phyloP scores from a whole-genome alignment of 2,329 filamentous ascomycete genomes.

The Apiospora rasikravindrae region DNA sequence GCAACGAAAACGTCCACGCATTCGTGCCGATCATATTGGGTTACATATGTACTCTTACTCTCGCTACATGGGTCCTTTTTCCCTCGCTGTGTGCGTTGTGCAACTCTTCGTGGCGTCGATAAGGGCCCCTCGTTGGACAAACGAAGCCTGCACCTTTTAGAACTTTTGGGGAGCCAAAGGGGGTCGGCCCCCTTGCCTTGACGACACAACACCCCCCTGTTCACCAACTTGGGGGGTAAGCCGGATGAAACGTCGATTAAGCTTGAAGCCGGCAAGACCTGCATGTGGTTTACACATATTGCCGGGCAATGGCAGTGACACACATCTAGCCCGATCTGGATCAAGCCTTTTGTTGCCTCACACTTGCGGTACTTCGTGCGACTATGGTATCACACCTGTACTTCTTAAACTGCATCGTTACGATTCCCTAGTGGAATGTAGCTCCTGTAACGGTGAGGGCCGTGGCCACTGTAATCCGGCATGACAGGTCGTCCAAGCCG shows the following conservation, averaged over 20 bases:
- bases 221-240: not conserved
- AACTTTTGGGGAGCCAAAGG: not conserved
- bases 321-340: not conserved
- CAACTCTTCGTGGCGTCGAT: not conserved
- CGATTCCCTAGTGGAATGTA: not conserved
- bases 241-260: not conserved
- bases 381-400: not conserved
- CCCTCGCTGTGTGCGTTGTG: not conserved
- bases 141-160: not conserved
- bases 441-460: not conserved
- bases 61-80: not conserved
- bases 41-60: conserved; percentile 8
- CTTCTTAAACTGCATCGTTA: not conserved
- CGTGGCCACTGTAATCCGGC: not conserved
- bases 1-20: not conserved
- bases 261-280: not conserved
- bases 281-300: not conserved
- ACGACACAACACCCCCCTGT: not conserved
- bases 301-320: not conserved
- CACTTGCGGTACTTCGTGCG: not conserved
- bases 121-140: not conserved
- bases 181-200: not conserved
- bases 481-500: not conserved
- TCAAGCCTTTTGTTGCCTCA: not conserved
- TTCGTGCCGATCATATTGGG: not conserved